Percentiles rank a stretch among this genome's conserved stretches.
phyloP scores from a whole-genome alignment of 2,329 filamentous ascomycete genomes.

The Ophiosphaerella narmari region DNA sequence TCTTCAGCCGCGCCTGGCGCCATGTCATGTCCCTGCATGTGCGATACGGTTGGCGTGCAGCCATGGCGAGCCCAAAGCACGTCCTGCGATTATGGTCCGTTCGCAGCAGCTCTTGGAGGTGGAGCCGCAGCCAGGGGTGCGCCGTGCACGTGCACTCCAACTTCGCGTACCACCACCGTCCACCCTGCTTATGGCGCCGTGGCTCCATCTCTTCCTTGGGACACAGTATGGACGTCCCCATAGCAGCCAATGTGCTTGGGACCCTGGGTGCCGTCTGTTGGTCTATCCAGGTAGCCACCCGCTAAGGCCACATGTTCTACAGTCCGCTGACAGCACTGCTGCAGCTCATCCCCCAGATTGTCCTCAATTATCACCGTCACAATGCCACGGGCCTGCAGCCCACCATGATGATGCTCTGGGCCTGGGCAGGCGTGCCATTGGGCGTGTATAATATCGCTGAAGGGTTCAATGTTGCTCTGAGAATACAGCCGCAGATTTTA shows the following conservation, averaged over 20 bases:
- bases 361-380: slow-evolving; percentile 69
- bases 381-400: slow-evolving; percentile 68
- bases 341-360: slow-evolving; percentile 70
- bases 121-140: not conserved
- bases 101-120: slow-evolving; percentile 13
- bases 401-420: slow-evolving; percentile 75
- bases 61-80: slow-evolving; percentile 26
- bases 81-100: slow-evolving; percentile 6
- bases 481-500: slow-evolving; percentile 62
- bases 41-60: not conserved
- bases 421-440: slow-evolving; percentile 68
- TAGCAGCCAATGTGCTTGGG: slow-evolving; percentile 63
- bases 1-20: slow-evolving; percentile 24
- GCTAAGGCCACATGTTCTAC: not conserved
- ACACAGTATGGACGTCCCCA: slow-evolving; percentile 57
- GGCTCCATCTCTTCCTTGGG: too few species aligned
- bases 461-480: slow-evolving; percentile 58
- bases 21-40: slow-evolving; percentile 16
- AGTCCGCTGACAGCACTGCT: not conserved
- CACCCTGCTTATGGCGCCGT: too few species aligned
- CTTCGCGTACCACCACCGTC: too few species aligned
- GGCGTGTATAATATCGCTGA: slow-evolving; percentile 65
- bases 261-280: slow-evolving; percentile 65
- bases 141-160: too few species aligned
- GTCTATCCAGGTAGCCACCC: slow-evolving; percentile 61